phyloP scores from a whole-genome alignment of 495 filamentous ascomycete genomes.

The Choiromyces venosus region DNA sequence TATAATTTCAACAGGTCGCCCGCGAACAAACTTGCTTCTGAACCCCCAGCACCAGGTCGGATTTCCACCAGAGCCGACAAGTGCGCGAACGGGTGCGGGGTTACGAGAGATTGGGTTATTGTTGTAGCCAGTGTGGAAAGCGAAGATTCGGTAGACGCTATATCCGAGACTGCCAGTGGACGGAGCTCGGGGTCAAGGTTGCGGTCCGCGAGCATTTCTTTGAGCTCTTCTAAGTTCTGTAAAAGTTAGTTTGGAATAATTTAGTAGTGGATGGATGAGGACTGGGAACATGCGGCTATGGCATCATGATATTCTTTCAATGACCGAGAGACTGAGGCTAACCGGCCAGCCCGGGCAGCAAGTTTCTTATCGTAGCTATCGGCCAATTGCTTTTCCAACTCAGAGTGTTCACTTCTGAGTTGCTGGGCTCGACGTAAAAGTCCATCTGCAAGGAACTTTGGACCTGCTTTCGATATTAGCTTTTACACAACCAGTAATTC shows the following conservation, averaged over 20 bases:
- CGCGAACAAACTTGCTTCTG: constrained; percentile 85
- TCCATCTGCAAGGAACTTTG: constrained; percentile 43
- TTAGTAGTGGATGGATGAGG: neutral
- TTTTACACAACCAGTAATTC: neutral
- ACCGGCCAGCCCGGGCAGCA: constrained; percentile 72
- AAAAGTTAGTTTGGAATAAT: constrained; percentile 45
- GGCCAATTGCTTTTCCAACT: constrained; percentile 53
- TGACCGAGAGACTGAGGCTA: constrained; percentile 60
- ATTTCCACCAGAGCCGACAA: constrained; percentile 89
- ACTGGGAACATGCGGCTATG: constrained; percentile 15
- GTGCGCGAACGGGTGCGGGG: constrained; percentile 85
- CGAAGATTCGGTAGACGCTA: constrained; percentile 56
- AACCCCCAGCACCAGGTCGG: constrained; percentile 85
- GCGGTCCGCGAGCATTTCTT: constrained; percentile 55
- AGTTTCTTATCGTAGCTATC: constrained; percentile 63
- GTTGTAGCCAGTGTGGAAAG: constrained; percentile 56
- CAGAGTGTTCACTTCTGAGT: constrained; percentile 62
- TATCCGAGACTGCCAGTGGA: constrained; percentile 69
- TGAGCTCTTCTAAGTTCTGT: constrained; percentile 55
- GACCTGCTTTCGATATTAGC: constrained; percentile 45
- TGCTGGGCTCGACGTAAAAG: constrained; percentile 61
- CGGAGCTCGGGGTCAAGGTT: constrained; percentile 59
- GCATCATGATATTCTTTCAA: constrained; percentile 63
- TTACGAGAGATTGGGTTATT: constrained; percentile 70
- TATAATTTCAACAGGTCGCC: constrained; percentile 88